Base-by-base conservation (phyloP, 495 filamentous ascomycete genomes). In the Filosporella fistucella region DNA sequence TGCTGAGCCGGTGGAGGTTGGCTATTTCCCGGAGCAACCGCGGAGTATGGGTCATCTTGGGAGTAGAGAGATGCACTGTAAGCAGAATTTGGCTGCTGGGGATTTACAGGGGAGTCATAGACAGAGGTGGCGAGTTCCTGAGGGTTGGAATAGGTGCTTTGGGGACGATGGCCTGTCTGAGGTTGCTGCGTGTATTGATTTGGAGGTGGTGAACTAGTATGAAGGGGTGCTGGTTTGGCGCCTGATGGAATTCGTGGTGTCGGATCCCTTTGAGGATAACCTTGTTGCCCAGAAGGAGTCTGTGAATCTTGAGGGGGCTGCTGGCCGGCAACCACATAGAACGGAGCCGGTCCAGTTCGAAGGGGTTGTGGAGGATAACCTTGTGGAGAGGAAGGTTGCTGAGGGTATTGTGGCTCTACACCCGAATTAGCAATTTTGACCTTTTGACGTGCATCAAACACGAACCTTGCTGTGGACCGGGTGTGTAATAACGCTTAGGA, bases 121-220 rank as follows among this genome's bases (percentile, higher is more conserved):
- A 79, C 78, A 5, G 85, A 85, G n/a, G 88, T 89, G 25, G 86
- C 85, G 32, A 94, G 70, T 70, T 94, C 88, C 63, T 91, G 88
- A 1, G 88, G 88, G 36, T 83, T 80, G 49, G 51, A 65, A 55
- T 86, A 87, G 37, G 80, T 87, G 51, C 82, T 89, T 61, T 84
- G 81, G 4, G 83, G 86, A 22, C 77, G 74, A 61, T 60, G 66
- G 55, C 60, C 70, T 56, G 53, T 67, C 58, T 61, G 65, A 37
- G 57, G 62, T 52, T 58, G 69, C 40, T 52, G 54, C 18, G 42
- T 32, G 36, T 60, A 59, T 71, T 78, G 35, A 60, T 64, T 11
- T 14, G 71, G 69, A 14, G 63, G 59, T 16, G 72, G 65, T 11
- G 69, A 64, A 26, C 58, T 63, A 12, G 75, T 70, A 29, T 76